Base-by-base conservation (phyloP, 2,329 filamentous ascomycete species). In the Ophiostoma sp. region DNA sequence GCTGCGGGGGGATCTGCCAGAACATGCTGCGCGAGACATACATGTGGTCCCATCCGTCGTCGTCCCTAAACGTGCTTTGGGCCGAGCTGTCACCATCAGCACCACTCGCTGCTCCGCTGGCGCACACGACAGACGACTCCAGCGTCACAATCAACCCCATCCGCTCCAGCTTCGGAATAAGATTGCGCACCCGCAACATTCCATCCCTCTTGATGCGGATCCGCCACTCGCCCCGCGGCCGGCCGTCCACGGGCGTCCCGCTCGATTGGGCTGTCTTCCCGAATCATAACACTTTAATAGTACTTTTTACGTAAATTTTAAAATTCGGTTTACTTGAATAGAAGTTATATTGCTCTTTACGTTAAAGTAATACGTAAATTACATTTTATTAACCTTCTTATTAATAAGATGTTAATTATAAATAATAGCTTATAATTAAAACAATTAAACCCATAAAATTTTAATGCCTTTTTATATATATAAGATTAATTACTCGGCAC, bases 131-230 rank as follows among this genome's bases (percentile, higher is more conserved):
- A 0, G 88, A 87, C 0, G 93, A 93, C 78, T 97, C 91, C 71
- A 93, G 87, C 31, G 88, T 92, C 0, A 91, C 86, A 69, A 98
- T 90, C 70, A 98, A 82, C 0, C 95, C 94, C 94, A 98, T 98
- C 72, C 94, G 89, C 84, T 98, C 95, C 61, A 98, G 88, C 84
- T 98, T 97, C 31, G 93, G 93, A 59, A 98, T 88, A 76, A 97
- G 84, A 76, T 96, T 94, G 74, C 90, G 90, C 52, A 93, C 92
- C 76, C 94, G 91, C 80, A 98, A 89, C 52, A 97, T 92, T n/a
- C 95, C 95, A 77, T 97, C 94, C 11, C 92, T 86, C 81, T 91
- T 93, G 81, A 98, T 91, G 78, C 91, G 90, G 78, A 98, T 91
- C 72, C 89, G 87, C 95, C 95, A 98, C 74, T 97, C 93, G 42